Base-by-base conservation (phyloP, 306 rosid genomes). In the Prunus kanzakura region DNA sequence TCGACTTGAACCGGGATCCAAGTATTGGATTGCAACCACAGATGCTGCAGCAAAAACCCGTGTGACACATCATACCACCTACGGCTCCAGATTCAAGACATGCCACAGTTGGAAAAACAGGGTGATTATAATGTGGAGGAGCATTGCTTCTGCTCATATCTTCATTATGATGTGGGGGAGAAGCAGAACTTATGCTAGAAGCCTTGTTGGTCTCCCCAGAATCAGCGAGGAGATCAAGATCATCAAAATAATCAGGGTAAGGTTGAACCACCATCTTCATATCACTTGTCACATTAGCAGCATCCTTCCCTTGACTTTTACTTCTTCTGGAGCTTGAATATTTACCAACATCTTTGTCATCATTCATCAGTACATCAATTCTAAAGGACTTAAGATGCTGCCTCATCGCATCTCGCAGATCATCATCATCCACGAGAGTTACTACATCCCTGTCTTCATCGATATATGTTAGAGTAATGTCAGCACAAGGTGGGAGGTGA, bases 391-490 rank as follows among this genome's bases (percentile, higher is more conserved):
- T 87, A 61, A 96, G 79, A 43, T n/a, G 27, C 84, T 93, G 99
- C 77, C 83, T 82, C 97, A 83, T 76, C 76, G 79, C 86, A 22
- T 96, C 98, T 50, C 18, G 78, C 68, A 96, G 87, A 86, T 96
- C 99, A 71, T 86, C 86, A 30, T 91, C 97, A 41, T 91, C 93
- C 61, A 85, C 94, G 3, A 96, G 86, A 29, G 96, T 82, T 75
- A 96, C 98, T 38, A 82, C 75, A 82, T 96, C 99, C 0, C 93
- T 90, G 64, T 96, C 94, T 84, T 93, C 98, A 72, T 96, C 99
- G 9, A 87, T 73, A 72, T 96, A 96, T 30, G 86, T 90, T 82
- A 96, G 67, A 43, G 66, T 73, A 22, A 89, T 54, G 75, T 88
- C 85, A 56, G 90, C 82, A 75, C 86, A 97, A 18, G 76, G 64